A percentile compares a stretch with the other conserved stretches of the same genome.
These are phyloP conservation scores for Phialophora tarda DNA, from an alignment of 2,329 filamentous ascomycete genomes.

Conservation along the genomic window DNA sequence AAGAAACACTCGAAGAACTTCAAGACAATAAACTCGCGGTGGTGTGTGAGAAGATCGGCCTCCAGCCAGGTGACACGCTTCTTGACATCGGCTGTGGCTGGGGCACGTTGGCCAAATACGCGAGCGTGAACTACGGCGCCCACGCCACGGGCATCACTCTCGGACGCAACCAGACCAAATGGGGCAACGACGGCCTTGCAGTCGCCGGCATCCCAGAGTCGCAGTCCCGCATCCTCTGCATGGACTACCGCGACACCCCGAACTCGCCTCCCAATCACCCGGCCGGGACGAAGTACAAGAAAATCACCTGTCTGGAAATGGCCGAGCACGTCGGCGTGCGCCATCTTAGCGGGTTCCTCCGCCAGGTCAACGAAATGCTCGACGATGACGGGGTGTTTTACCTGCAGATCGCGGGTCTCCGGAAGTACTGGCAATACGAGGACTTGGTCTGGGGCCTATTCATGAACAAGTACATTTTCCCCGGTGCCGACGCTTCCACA, in stretches of 20 bases:
- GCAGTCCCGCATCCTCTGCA: slow-evolving; percentile 91
- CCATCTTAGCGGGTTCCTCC: slow-evolving; percentile 79
- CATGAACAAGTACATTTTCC: slow-evolving; percentile 99
- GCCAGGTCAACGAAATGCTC: slow-evolving; percentile 91
- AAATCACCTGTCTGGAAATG: slow-evolving; percentile 98
- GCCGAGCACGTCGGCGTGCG: slow-evolving; percentile 97
- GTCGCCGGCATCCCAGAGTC: slow-evolving; percentile 80
- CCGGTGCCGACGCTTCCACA: slow-evolving; percentile 92
- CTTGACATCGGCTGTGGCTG: slow-evolving; percentile 98
- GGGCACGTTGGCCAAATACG: slow-evolving; percentile 94
- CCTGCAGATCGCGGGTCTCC: slow-evolving; percentile 91
- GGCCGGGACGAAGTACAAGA: slow-evolving; percentile 66
- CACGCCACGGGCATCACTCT: slow-evolving; percentile 88
- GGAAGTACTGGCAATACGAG: slow-evolving; percentile 96
- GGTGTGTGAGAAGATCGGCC: slow-evolving; percentile 92
- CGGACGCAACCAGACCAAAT: slow-evolving; percentile 93
- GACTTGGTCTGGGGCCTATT: slow-evolving; percentile 97
- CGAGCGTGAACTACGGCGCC: slow-evolving; percentile 88
- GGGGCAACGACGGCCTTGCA: slow-evolving; percentile 90
- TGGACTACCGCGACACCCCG: slow-evolving; percentile 95
- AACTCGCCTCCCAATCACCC: slow-evolving; percentile 66
- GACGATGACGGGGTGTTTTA: slow-evolving; percentile 96
- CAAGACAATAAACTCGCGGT: slow-evolving; percentile 97
- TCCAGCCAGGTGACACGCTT: slow-evolving; percentile 79
- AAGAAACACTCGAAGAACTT: slow-evolving; percentile 91